Evolutionary conservation across 139 green algal species (phyloP).

Genomic region (Chlamydomonas schloesseri): DNA sequence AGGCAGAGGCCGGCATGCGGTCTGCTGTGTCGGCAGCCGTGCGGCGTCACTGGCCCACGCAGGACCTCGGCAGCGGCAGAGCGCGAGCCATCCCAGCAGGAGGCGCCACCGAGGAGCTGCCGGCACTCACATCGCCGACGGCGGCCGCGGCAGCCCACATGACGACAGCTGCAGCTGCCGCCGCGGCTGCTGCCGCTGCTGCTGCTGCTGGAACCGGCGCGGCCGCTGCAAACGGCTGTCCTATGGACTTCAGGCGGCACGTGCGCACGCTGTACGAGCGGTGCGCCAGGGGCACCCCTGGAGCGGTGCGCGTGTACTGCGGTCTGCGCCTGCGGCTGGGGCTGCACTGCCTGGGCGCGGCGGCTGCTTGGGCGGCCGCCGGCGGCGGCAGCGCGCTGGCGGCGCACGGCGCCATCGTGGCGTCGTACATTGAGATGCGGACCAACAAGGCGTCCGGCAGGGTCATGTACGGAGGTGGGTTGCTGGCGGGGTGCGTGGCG

Average conservation of each 20-base stretch:
- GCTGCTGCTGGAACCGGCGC: not conserved
- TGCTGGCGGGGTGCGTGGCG: not conserved
- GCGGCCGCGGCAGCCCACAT: too few species aligned
- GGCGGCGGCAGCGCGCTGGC: too few species aligned
- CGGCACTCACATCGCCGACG: too few species aligned
- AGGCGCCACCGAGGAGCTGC: too few species aligned
- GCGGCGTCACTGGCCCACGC: too few species aligned
- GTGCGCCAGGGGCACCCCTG: not conserved
- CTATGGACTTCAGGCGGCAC: not conserved
- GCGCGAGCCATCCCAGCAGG: too few species aligned
- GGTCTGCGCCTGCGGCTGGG: not conserved
- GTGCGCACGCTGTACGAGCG: not conserved
- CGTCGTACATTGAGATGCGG: not conserved
- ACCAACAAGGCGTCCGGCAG: conserved; percentile 4
- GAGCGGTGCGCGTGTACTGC: not conserved
- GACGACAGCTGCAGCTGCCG: not conserved
- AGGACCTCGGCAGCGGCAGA: too few species aligned
- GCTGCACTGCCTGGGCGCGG: not conserved
- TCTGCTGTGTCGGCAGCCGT: too few species aligned
- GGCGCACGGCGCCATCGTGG: not conserved
- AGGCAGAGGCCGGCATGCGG: too few species aligned
- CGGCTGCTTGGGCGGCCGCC: too few species aligned
- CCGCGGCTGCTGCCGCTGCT: not conserved
- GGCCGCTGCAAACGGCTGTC: not conserved
- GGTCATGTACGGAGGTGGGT: conserved; percentile 9